phyloP scores from a whole-genome alignment of 176 grass and related monocot genomes.

The Paspalum notatum region DNA sequence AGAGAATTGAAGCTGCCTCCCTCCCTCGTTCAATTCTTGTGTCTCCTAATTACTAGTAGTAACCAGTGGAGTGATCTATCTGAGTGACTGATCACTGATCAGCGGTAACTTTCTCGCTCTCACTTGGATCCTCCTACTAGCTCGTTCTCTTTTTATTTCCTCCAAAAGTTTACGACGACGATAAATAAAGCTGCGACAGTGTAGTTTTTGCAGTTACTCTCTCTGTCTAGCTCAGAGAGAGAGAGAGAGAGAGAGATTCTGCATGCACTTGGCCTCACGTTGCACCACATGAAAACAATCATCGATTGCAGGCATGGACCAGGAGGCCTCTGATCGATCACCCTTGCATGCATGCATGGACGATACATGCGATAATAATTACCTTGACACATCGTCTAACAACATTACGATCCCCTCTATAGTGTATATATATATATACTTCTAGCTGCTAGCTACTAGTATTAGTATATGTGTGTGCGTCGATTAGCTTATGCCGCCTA shows the following conservation, averaged over 20 bases:
- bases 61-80: not conserved
- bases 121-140: not conserved
- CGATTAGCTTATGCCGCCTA: not conserved
- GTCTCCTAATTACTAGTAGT: too few relatives aligned
- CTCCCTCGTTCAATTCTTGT: too few relatives aligned
- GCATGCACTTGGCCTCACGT: conserved; percentile 55
- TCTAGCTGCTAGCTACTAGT: not conserved
- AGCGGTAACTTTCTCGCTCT: conserved; percentile 5
- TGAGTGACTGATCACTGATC: not conserved
- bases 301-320: conserved; percentile 43
- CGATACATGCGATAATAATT: conserved; percentile 17
- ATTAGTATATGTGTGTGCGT: not conserved
- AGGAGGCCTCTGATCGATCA: conserved; percentile 13
- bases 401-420: not conserved
- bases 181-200: conserved; percentile 1
- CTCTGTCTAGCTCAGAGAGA: not conserved
- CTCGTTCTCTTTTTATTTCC: conserved; percentile 2
- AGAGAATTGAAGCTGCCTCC: too few relatives aligned
- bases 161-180: not conserved
- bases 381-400: not conserved
- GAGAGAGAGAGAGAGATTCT: not conserved
- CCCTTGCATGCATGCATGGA: conserved; percentile 5
- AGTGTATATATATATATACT: not conserved
- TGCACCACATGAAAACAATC: conserved; percentile 71
- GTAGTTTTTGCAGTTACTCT: conserved; percentile 25